These are phyloP conservation scores for Bruguiera sexangula DNA, from an alignment of 345 rosid genomes.

Conservation along the genomic window DNA sequence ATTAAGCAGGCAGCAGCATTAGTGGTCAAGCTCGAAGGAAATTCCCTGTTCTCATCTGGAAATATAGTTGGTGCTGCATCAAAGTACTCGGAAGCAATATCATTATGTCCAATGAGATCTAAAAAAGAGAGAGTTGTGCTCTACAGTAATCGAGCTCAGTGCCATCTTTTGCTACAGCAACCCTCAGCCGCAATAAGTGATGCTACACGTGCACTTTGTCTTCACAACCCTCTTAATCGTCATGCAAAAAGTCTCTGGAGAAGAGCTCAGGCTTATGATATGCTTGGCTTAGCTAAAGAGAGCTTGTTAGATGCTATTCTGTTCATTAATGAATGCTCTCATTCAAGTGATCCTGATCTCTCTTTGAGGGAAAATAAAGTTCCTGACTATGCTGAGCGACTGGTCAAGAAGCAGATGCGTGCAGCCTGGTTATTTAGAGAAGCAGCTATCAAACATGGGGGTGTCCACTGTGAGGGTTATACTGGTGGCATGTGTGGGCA, in stretches of 20 bases:
- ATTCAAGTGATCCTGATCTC: conserved; percentile 90
- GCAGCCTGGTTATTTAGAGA: conserved; percentile 99
- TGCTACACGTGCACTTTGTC: conserved; percentile 85
- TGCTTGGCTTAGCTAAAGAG: conserved; percentile 92
- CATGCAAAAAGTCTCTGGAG: conserved; percentile 99
- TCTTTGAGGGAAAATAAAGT: conserved; percentile 91
- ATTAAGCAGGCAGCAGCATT: conserved; percentile 94
- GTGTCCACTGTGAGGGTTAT: conserved; percentile 72
- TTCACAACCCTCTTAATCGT: conserved; percentile 82
- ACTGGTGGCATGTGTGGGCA: conserved; percentile 63
- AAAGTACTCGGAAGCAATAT: conserved; percentile 89
- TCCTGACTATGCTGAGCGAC: conserved; percentile 95
- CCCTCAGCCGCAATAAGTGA: conserved; percentile 95
- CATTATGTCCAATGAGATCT: conserved; percentile 93
- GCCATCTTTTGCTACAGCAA: conserved; percentile 90
- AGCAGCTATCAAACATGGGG: conserved; percentile 87
- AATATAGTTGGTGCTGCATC: conserved; percentile 89
- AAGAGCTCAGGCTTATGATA: conserved; percentile 98
- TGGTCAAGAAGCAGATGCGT: conserved; percentile 98
- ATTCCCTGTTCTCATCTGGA: conserved; percentile 92
- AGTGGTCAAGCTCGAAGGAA: conserved; percentile 99
- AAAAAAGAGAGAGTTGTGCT: conserved; percentile 95
- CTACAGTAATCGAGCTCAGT: conserved; percentile 94
- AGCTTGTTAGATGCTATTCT: conserved; percentile 95
- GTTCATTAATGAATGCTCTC: conserved; percentile 96